These are phyloP conservation scores for Heteromeles arbutifolia DNA, from an alignment of 306 rosid genomes.

Conservation along the genomic window DNA sequence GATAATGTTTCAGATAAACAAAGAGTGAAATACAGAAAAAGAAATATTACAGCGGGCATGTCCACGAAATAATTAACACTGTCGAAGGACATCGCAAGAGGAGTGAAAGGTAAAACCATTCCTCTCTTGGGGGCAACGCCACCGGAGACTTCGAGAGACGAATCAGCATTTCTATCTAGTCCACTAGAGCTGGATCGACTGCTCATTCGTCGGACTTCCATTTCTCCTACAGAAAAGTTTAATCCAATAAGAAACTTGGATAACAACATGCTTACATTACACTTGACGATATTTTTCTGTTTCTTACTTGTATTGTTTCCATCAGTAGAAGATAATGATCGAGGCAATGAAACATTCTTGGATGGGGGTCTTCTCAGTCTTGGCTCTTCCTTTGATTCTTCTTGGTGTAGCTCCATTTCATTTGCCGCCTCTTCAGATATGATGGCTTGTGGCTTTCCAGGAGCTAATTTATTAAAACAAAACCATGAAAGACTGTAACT, in stretches of 20 bases:
- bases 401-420: slow-evolving; percentile 51
- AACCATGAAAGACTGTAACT: not conserved
- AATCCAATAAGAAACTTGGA: slow-evolving; percentile 13
- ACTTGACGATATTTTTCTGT: not conserved
- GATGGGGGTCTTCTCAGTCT: slow-evolving; percentile 61
- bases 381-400: slow-evolving; percentile 44
- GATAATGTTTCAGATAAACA: not conserved
- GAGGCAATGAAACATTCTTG: slow-evolving; percentile 27
- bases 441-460: slow-evolving; percentile 71
- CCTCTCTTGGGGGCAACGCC: slow-evolving; percentile 75
- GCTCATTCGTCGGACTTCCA: slow-evolving; percentile 62
- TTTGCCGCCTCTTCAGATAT: slow-evolving; percentile 66
- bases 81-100: slow-evolving; percentile 95
- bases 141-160: slow-evolving; percentile 33
- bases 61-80: slow-evolving; percentile 76
- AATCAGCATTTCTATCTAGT: slow-evolving; percentile 39
- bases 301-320: slow-evolving; percentile 66
- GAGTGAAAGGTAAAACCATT: slow-evolving; percentile 90
- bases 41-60: slow-evolving; percentile 81
- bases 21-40: not conserved
- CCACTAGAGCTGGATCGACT: slow-evolving; percentile 48
- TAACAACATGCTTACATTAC: not conserved
- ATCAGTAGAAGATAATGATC: slow-evolving; percentile 54
- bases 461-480: slow-evolving; percentile 41
- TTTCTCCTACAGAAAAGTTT: slow-evolving; percentile 54